phyloP scores from a whole-genome alignment of 1,284 basidiomycete genomes.

The Fomitiporia mediterranea region DNA sequence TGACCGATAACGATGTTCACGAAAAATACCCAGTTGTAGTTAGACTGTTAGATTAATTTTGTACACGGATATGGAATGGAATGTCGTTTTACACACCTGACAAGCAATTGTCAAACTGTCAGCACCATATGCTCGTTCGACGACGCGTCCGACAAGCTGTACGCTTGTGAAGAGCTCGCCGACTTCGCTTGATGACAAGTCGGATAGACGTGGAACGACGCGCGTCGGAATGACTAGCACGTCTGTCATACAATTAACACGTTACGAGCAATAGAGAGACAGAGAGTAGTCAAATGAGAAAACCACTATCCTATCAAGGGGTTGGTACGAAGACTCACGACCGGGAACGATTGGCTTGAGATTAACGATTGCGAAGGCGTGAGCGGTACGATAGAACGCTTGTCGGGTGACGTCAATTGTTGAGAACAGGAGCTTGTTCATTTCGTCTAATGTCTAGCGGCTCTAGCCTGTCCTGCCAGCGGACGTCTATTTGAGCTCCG shows the following conservation, averaged over 20 bases:
- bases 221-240: conserved; percentile 83
- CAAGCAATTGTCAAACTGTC: conserved; percentile 78
- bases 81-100: conserved; percentile 50
- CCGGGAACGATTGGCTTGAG: conserved; percentile 91
- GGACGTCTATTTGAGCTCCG: too few relatives aligned
- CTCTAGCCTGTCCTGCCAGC: too few relatives aligned
- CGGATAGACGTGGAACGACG: conserved; percentile 70
- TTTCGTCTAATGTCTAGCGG: conserved; percentile 20
- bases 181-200: conserved; percentile 69
- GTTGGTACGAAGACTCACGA: conserved; percentile 51
- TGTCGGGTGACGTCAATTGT: conserved; percentile 82
- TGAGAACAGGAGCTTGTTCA: conserved; percentile 63
- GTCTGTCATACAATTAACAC: conserved; percentile 45
- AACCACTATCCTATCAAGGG: background rate
- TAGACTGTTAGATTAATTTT: background rate
- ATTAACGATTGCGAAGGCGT: conserved; percentile 85
- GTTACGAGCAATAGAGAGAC: conserved; percentile 1
- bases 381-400: conserved; percentile 68
- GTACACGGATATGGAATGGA: background rate
- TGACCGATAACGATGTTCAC: background rate
- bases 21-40: background rate
- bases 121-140: conserved; percentile 69
- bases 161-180: conserved; percentile 74
- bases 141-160: conserved; percentile 62
- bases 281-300: background rate